phyloP scores from a whole-genome alignment of 2,329 filamentous ascomycete species.

The Diplodia scrobiculata region DNA sequence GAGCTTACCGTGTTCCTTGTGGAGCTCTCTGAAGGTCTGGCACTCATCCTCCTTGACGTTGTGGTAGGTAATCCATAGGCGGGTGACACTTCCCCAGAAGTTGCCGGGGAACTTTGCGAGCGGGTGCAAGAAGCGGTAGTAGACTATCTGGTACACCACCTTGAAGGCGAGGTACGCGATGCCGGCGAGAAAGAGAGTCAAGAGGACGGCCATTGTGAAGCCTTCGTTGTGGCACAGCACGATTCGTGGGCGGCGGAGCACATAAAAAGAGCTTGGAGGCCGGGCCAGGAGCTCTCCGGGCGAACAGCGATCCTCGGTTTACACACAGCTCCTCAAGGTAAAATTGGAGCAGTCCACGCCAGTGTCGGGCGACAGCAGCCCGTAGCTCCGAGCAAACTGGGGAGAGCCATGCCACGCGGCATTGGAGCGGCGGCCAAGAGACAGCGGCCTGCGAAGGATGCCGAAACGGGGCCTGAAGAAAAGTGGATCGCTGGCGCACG shows the following conservation, averaged over 20 bases:
- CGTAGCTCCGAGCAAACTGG: slow-evolving; percentile 9
- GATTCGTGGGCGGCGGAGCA: background rate
- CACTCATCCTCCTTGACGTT: slow-evolving; percentile 54
- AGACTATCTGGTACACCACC: slow-evolving; percentile 44
- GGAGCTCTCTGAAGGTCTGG: slow-evolving; percentile 47
- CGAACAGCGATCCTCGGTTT: slow-evolving; percentile 16
- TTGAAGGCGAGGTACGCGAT: slow-evolving; percentile 30
- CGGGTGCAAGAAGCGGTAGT: slow-evolving; percentile 56
- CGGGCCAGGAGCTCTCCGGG: slow-evolving; percentile 9
- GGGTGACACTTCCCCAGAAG: slow-evolving; percentile 57
- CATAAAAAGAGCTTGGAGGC: slow-evolving; percentile 12
- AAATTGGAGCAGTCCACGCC: slow-evolving; percentile 18
- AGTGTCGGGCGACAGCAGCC: slow-evolving; percentile 13
- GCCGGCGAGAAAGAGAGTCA: slow-evolving; percentile 27
- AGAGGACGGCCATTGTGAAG: slow-evolving; percentile 23
- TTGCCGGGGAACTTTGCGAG: slow-evolving; percentile 57
- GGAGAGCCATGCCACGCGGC: slow-evolving; percentile 5
- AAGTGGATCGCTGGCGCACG: slow-evolving; percentile 19
- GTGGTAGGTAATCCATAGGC: slow-evolving; percentile 58
- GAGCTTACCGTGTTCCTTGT: slow-evolving; percentile 53
- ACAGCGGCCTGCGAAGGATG: slow-evolving; percentile 7
- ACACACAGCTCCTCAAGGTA: slow-evolving; percentile 14
- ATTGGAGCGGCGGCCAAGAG: slow-evolving; percentile 1
- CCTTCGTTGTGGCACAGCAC: slow-evolving; percentile 6
- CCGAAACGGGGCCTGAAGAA: slow-evolving; percentile 13